Conservation (phyloP, 2,329 filamentous ascomycete species). For the Westerdykella ornata region DNA sequence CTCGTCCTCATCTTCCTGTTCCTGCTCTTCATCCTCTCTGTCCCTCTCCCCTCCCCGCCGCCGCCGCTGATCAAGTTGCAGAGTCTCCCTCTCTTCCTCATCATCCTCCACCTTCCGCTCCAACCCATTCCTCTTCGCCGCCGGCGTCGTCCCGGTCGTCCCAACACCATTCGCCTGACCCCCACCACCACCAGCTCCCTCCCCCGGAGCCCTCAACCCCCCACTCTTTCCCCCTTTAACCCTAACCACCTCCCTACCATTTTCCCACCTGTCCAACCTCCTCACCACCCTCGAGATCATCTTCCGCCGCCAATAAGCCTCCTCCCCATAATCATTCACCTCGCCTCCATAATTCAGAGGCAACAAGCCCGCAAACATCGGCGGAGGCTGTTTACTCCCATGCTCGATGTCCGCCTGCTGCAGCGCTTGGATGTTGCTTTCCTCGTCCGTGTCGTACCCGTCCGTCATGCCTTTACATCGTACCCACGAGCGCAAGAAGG, state of each 20-base stretch:
- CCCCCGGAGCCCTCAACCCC: conserved; percentile 64
- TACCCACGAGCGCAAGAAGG: conserved; percentile 59
- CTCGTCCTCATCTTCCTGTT: conserved; percentile 16
- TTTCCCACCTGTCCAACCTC: conserved; percentile 64
- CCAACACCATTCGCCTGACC: conserved; percentile 22
- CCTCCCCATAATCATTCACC: conserved; percentile 69
- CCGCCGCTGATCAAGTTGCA: conserved; percentile 8
- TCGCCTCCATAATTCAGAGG: conserved; percentile 51
- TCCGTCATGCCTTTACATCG: conserved; percentile 49
- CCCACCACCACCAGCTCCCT: conserved; percentile 35
- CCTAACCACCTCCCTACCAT: conserved; percentile 24
- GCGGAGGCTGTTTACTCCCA: conserved; percentile 26
- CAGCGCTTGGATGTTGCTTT: conserved; percentile 16
- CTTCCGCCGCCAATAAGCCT: conserved; percentile 59
- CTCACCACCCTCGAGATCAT: conserved; percentile 58
- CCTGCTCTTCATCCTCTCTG: conserved; percentile 25
- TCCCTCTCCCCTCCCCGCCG: conserved; percentile 22
- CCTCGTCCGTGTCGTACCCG: conserved; percentile 45
- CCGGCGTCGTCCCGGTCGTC: conserved; percentile 7
- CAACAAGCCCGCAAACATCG: conserved; percentile 50
- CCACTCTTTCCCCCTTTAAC: conserved; percentile 43
- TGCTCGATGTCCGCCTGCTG: conserved; percentile 37
- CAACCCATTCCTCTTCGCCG: conserved; percentile 9
- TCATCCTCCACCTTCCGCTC: conserved; percentile 26
- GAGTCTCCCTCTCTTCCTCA: conserved; percentile 15